These are phyloP conservation scores for Thermochaetoides thermophila DNA, from an alignment of 495 filamentous ascomycete species.

Conservation along the genomic window DNA sequence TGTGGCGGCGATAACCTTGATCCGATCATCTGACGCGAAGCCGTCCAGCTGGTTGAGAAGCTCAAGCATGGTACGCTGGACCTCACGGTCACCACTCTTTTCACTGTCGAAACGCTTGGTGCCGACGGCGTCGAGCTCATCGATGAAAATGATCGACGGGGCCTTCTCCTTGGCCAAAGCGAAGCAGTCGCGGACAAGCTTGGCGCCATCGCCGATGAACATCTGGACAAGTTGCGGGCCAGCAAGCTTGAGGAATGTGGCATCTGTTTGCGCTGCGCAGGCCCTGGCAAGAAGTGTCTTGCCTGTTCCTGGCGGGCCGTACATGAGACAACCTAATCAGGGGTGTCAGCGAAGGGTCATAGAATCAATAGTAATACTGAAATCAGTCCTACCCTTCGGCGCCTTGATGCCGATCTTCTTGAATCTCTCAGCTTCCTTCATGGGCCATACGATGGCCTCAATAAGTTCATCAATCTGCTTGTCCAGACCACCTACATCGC, in stretches of 20 bases:
- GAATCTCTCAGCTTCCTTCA: conserved; percentile 98
- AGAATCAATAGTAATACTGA: neutral
- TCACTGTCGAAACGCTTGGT: conserved; percentile 99
- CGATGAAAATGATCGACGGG: conserved; percentile 98
- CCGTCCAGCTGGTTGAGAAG: conserved; percentile 97
- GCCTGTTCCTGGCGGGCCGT: conserved; percentile 91
- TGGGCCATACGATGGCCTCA: conserved; percentile 98
- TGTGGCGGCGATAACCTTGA: conserved; percentile 96
- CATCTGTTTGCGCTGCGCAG: conserved; percentile 94
- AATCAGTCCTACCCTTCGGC: conserved; percentile 67
- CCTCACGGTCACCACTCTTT: conserved; percentile 94
- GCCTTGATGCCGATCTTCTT: conserved; percentile 99
- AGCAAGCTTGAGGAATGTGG: conserved; percentile 97
- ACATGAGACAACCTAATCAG: conserved; percentile 79
- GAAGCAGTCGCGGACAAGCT: conserved; percentile 94
- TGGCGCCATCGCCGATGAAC: conserved; percentile 99
- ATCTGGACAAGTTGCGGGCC: conserved; percentile 99
- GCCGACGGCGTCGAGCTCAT: conserved; percentile 92
- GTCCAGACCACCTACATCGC: conserved; percentile 90
- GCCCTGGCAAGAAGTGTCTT: conserved; percentile 95
- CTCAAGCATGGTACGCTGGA: conserved; percentile 98
- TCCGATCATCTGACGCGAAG: conserved; percentile 95
- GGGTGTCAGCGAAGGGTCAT: neutral
- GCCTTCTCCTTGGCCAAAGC: conserved; percentile 97
- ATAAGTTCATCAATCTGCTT: conserved; percentile 99